Evolutionary conservation across 805 yeast genomes (phyloP), one percentile per base, ranked within the genome.

Genomic region (Candida krabiensis): DNA sequence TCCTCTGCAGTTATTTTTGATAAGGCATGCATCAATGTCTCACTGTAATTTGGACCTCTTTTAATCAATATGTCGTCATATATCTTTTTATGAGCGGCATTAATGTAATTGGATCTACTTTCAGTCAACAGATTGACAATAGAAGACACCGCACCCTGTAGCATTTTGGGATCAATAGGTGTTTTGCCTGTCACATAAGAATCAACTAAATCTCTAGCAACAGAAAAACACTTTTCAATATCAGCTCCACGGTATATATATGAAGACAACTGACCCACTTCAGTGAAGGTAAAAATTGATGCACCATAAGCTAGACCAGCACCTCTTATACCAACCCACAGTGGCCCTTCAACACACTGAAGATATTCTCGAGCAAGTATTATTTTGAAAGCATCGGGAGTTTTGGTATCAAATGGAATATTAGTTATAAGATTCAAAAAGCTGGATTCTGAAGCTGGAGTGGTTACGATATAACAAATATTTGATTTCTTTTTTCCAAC

Each of bases 291-390:
- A 30, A 70, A 56, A 49, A 87, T 69, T 38, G 67, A 70, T 1
- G 91, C 93, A 26, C 96, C 97, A 60, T 93, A 93, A 0, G 97
- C 97, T 29, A 86, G 67, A 2, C 99, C 99, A 1, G 89, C 75
- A 28, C 99, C 99, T 63, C 99, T 77, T 23, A 93, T 86, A 39
- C 95, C 96, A 53, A 87, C 77, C 97, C 98, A 91, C 46, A 91
- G 83, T 24, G 98, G 99, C 3, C 99, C 99, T 60, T 93, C 99
- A 14, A 87, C 88, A 25, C 88, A 84, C 47, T 83, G 85, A 39
- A 93, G 67, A 52, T 80, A 84, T 38, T 85, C 89, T 5, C 83
- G 73, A 5, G 89, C 86, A 19, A 90, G 71, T 0, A 83, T 73
- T 28, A 91, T 70, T 18, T 81, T 83, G 35, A 84, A 80, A 21